Conservation (phyloP, 768 basidiomycete genomes). For the Hydnomerulius pinastri region DNA sequence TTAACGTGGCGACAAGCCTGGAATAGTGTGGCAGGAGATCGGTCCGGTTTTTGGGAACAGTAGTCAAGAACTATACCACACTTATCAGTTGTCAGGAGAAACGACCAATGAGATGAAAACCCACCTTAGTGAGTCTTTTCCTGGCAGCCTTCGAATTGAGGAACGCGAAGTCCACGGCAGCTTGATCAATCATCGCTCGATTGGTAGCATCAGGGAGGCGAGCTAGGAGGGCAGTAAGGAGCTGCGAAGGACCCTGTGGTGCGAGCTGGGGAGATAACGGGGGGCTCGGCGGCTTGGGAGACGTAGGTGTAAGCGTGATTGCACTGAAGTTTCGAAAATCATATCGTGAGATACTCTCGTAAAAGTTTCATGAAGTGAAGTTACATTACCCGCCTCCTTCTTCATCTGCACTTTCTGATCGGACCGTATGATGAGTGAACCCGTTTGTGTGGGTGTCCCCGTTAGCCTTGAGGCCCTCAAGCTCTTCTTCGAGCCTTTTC, state of each 20-base stretch:
- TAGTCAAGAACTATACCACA: slow-evolving; percentile 65
- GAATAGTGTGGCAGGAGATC: slow-evolving; percentile 95
- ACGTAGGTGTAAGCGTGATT: slow-evolving; percentile 67
- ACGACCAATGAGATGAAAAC: slow-evolving; percentile 4
- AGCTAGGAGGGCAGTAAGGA: slow-evolving; percentile 86
- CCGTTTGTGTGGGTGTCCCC: slow-evolving; percentile 28
- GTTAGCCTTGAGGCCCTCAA: slow-evolving; percentile 58
- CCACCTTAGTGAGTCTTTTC: slow-evolving; percentile 85
- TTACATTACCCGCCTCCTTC: slow-evolving; percentile 31
- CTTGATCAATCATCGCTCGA: slow-evolving; percentile 85
- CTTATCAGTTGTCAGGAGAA: slow-evolving; percentile 7
- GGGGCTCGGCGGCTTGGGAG: slow-evolving; percentile 62
- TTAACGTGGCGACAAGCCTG: slow-evolving; percentile 83
- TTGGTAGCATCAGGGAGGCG: slow-evolving; percentile 95
- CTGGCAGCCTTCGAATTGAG: slow-evolving; percentile 96
- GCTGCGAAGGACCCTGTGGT: slow-evolving; percentile 89
- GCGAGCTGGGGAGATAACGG: slow-evolving; percentile 70
- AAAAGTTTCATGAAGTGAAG: neutral
- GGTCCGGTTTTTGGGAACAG: slow-evolving; percentile 83
- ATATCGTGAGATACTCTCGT: slow-evolving; percentile 42
- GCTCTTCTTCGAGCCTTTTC: slow-evolving; percentile 74
- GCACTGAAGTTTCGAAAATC: slow-evolving; percentile 36
- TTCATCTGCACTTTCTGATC: slow-evolving; percentile 22
- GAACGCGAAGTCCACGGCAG: slow-evolving; percentile 93
- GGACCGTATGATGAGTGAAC: slow-evolving; percentile 4